Evolutionary conservation across 805 yeast species (phyloP), one percentile per base, ranked within the genome.

Genomic region (Wickerhamomyces chaumierensis): DNA sequence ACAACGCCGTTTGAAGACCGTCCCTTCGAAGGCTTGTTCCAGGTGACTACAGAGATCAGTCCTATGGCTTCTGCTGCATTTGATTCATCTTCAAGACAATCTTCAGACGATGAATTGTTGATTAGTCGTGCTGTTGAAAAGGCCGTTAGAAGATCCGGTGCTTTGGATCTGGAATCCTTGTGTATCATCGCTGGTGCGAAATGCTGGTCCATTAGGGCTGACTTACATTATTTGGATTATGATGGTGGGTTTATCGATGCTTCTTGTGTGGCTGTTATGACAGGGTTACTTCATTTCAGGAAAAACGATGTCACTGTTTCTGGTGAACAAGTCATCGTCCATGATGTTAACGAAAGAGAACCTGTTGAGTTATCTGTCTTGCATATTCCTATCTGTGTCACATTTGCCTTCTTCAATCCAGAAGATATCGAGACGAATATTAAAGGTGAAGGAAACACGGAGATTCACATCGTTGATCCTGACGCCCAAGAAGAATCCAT

Each of bases 191-290:
- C 96, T 0, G 97, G 96, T 2, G 71, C 77, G 39, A 80, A 85
- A 47, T 87, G 94, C 54, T 92, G 98, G 98, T 70, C 78, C 40
- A 67, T 92, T 12, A 71, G 94, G 41, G 96, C 94, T 0, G 96
- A 88, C 54, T 75, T 92, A 15, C 94, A 87, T 53, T 83, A 84
- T 50, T 61, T 92, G 41, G 81, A 87, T 55, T 86, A 76, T 53
- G 98, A 92, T 59, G 98, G 98, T 33, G 94, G 94, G 16, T 71
- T 92, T 36, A 78, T 88, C 32, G 98, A 92, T 58, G 82, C 86
- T 6, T 80, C 90, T 33, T 84, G 95, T 60, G 69, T 87, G 40
- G 97, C 92, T 0, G 96, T 86, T 7, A 81, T 86, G 71, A 74
- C 90, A 7, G 95, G 84, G 1, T 65, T 92, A 39, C 66, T 79